Conservation (phyloP, 2,329 filamentous ascomycete genomes). For the Aspergillus hortae region DNA sequence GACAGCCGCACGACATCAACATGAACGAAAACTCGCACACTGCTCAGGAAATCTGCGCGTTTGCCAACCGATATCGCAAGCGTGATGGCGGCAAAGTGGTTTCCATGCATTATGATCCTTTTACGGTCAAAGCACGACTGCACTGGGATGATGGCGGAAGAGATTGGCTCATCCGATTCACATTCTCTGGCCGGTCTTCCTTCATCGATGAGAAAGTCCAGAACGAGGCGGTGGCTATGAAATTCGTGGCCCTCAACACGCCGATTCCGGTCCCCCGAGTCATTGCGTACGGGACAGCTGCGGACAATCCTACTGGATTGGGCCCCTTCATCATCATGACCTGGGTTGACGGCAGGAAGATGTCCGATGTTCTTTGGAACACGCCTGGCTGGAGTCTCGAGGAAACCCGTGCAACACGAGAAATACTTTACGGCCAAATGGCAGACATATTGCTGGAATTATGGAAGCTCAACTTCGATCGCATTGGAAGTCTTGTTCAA, state of each 20-base stretch:
- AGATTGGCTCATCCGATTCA: slow-evolving; percentile 14
- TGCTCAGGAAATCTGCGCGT: slow-evolving; percentile 5
- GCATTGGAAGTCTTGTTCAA: not conserved
- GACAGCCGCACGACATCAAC: too few relatives aligned
- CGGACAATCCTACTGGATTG: slow-evolving; percentile 4
- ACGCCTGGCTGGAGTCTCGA: not conserved
- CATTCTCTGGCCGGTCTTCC: slow-evolving; percentile 9
- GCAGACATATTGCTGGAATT: slow-evolving; percentile 5
- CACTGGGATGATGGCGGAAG: slow-evolving; percentile 9
- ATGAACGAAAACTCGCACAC: too few relatives aligned
- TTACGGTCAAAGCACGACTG: slow-evolving; percentile 11
- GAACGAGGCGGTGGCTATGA: slow-evolving; percentile 6
- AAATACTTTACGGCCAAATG: slow-evolving; percentile 6
- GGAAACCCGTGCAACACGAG: not conserved
- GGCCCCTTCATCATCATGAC: slow-evolving; percentile 14
- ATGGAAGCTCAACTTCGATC: not conserved
- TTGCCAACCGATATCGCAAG: slow-evolving; percentile 6
- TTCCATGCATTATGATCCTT: slow-evolving; percentile 11
- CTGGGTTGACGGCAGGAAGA: slow-evolving; percentile 7
- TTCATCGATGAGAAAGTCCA: slow-evolving; percentile 11
- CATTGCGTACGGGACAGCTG: not conserved
- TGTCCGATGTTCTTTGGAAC: slow-evolving; percentile 5
- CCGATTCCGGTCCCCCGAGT: slow-evolving; percentile 9
- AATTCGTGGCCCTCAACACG: slow-evolving; percentile 1
- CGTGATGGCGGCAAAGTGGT: slow-evolving; percentile 7